Conservation (phyloP, 2,329 filamentous ascomycete species). For the Huntiella bhutanensis region DNA sequence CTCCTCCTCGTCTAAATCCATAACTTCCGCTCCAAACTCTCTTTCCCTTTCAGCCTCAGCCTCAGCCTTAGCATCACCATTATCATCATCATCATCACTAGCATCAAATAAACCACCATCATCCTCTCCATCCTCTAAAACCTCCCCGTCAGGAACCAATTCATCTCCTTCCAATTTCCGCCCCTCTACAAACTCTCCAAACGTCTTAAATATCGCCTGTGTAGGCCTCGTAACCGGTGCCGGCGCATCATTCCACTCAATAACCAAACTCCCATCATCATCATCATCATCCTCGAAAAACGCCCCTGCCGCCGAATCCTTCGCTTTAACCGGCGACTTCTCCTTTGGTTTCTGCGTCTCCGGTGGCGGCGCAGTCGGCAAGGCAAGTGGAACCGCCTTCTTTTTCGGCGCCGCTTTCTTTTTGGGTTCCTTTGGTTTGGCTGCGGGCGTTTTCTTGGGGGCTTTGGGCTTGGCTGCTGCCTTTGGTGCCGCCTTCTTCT, state of each 20-base stretch:
- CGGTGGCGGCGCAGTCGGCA: slow-evolving; percentile 17
- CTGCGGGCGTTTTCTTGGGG: slow-evolving; percentile 14
- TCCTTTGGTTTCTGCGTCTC: slow-evolving; percentile 11
- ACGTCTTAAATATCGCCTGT: slow-evolving; percentile 20
- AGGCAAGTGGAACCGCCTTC: slow-evolving; percentile 19
- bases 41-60: slow-evolving; percentile 13
- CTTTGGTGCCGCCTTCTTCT: slow-evolving; percentile 9
- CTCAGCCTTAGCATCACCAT: slow-evolving; percentile 26
- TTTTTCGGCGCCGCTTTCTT: slow-evolving; percentile 20
- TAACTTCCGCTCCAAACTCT: slow-evolving; percentile 3
- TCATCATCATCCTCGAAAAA: slow-evolving; percentile 32
- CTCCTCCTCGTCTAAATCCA: slow-evolving; percentile 13
- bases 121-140: slow-evolving; percentile 24
- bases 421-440: slow-evolving; percentile 18
- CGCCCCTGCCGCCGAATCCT: slow-evolving; percentile 19
- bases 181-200: slow-evolving; percentile 31
- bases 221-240: slow-evolving; percentile 9
- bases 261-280: slow-evolving; percentile 36
- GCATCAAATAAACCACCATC: slow-evolving; percentile 15
- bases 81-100: slow-evolving; percentile 23
- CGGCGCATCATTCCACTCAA: slow-evolving; percentile 39
- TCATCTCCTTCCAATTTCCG: slow-evolving; percentile 20
- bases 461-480: neutral
- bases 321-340: slow-evolving; percentile 16
- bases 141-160: neutral